Evolutionary conservation across 805 yeast genomes (phyloP), one percentile per base, ranked within the genome.

Genomic region (Sungouiozyma intestinalis): DNA sequence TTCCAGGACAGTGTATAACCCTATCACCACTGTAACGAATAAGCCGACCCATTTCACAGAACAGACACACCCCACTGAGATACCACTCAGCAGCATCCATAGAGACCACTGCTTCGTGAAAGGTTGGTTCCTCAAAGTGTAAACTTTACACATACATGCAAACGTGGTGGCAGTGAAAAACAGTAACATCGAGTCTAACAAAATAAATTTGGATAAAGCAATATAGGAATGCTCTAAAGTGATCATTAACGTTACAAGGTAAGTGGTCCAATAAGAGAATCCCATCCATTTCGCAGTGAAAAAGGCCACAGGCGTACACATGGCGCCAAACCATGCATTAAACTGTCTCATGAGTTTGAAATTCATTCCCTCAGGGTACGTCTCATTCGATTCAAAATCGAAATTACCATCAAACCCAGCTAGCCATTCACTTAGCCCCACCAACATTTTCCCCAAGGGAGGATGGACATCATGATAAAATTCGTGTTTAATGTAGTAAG

Each of bases 401-500:
- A 88, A 92, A 19, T 81, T 71, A 16, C 97, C 97, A 57, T 87
- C 78, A 65, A 80, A 87, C 14, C 87, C 88, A 33, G 92, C 90
- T 45, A 87, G 60, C 60, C 77, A 85, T 37, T 95, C 97, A 35
- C 88, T 79, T 34, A 85, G 69, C 0, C 94, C 97, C 45, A 86
- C 85, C 46, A 92, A 71, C 82, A 90, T 81, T 64, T 90, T 90
- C 17, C 97, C 97, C 53, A 90, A 68, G 1, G 98, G 98, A 39
- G 98, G 98, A 64, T 90, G 98, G 29, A 90, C 96, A 64, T 90
- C 98, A 60, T 85, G 94, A 63, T 88, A 90, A 60, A 84, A 86
- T 55, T 85, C 94, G 52, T 85, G 92, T 53, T 75, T 79, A 48
- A 90, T 69, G 63, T 90, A 90, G 61, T 85, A 81, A 11, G 95